These are phyloP conservation scores for Aaosphaeria pasadenensis DNA, from an alignment of 2,329 filamentous ascomycete genomes.

Conservation along the genomic window DNA sequence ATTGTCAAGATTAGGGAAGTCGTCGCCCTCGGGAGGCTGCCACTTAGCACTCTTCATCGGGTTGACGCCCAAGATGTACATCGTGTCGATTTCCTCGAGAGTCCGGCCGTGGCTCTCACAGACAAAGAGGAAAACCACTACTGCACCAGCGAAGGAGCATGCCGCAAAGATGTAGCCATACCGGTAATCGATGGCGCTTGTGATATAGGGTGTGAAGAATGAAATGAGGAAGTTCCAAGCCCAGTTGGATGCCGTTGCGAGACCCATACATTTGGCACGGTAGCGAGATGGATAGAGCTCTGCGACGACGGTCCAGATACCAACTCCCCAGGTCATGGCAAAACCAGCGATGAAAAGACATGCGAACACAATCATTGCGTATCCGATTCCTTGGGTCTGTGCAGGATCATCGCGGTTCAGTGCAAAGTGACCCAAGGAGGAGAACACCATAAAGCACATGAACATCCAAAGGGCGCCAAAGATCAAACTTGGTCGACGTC, in stretches of 20 bases:
- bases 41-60: conserved; percentile 62
- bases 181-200: conserved; percentile 64
- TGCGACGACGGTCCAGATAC: conserved; percentile 67
- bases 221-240: conserved; percentile 44
- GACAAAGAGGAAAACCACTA: conserved; percentile 74
- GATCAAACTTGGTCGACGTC: conserved; percentile 46
- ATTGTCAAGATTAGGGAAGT: conserved; percentile 29
- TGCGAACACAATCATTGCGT: conserved; percentile 65
- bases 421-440: conserved; percentile 45
- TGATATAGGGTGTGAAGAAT: conserved; percentile 81
- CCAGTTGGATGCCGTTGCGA: conserved; percentile 47
- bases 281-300: conserved; percentile 63
- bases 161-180: conserved; percentile 76
- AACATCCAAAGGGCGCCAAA: conserved; percentile 49
- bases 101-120: conserved; percentile 70
- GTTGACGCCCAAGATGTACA: conserved; percentile 64
- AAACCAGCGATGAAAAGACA: conserved; percentile 66
- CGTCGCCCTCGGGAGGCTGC: conserved; percentile 35
- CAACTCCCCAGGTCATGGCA: conserved; percentile 68
- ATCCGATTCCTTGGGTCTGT: conserved; percentile 47
- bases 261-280: conserved; percentile 43
- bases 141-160: conserved; percentile 63
- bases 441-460: conserved; percentile 58
- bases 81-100: conserved; percentile 74
- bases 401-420: conserved; percentile 31